Evolutionary conservation across 768 basidiomycete genomes (phyloP).

Genomic region (Auricularia auricula-judae): DNA sequence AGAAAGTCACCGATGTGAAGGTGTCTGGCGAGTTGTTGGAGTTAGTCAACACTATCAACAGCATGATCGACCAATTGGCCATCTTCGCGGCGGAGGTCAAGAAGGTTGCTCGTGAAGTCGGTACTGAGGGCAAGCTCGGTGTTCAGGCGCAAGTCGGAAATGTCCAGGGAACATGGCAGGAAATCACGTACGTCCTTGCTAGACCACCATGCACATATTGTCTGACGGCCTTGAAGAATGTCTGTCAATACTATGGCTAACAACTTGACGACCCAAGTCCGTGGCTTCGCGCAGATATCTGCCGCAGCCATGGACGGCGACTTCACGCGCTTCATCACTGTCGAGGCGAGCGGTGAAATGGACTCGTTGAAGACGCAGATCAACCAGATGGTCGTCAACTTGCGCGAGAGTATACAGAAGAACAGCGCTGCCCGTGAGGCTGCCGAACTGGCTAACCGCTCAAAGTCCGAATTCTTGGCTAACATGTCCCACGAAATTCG

Average conservation of each 20-base stretch:
- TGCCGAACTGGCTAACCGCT: conserved; percentile 93
- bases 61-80: conserved; percentile 61
- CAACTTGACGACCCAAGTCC: conserved; percentile 94
- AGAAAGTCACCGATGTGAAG: conserved; percentile 85
- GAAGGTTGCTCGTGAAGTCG: conserved; percentile 94
- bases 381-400: conserved; percentile 97
- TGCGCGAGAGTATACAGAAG: conserved; percentile 95
- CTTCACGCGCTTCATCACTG: conserved; percentile 97
- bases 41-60: conserved; percentile 95
- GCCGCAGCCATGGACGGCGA: conserved; percentile 98
- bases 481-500: conserved; percentile 98
- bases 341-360: conserved; percentile 98
- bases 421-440: conserved; percentile 96
- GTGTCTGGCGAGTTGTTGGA: conserved; percentile 95
- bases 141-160: conserved; percentile 96
- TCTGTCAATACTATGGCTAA: conserved; percentile 98
- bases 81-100: conserved; percentile 76
- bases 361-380: conserved; percentile 98
- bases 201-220: background rate
- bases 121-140: conserved; percentile 96
- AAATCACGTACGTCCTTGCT: conserved; percentile 70
- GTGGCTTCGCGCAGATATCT: conserved; percentile 97
- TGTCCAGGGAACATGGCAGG: conserved; percentile 97
- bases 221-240: conserved; percentile 34
- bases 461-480: conserved; percentile 95